Evolutionary conservation across 1,284 basidiomycete species (phyloP), one percentile per base, ranked within the genome.

Genomic region (Apiotrichum akiyoshidainum): DNA sequence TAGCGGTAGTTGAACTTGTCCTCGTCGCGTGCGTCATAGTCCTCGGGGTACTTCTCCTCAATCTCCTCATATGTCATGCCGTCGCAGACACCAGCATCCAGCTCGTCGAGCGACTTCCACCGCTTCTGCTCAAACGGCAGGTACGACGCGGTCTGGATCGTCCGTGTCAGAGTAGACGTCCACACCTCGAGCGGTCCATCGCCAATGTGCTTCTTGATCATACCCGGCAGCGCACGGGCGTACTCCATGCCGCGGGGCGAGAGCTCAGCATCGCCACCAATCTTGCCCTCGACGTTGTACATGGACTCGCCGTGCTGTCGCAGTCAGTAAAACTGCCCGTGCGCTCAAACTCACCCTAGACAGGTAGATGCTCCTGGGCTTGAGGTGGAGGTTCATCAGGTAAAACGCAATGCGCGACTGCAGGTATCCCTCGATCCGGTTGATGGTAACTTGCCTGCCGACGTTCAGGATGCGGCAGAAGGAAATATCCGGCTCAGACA

Each of bases 1-100:
- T 98, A 98, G 26, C 96, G 86, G 76, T 99, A 99, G 80, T 99
- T 99, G 80, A 97, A 99, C 79, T 99, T 99, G 81, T 99, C 96
- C 56, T 99, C 93, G 72, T 99, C 96, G 31, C 96, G 86, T 71
- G 92, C 92, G n/a, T 92, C 94, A 74, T 95, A 98, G 77, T 99
- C 96, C 66, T 99, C 96, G 0, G 96, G 96, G 73, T 98, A 99
- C 52, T 87, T 87, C 81, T 87, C 85, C 89, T 94, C 95, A 58
- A 99, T 98, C 82, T 99, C 95, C 80, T 93, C 89, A 73, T 99
- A 99, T 1, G 96, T 99, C 96, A 99, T 99, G 14, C 89, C 93
- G 78, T 99, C 96, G 71, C 96, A 99, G 16, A 99, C 96, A 44
- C 96, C 95, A 4, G 96, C 96, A 76, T 99, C 96, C 13, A 99